These are phyloP conservation scores for Colletotrichum costaricense DNA, from an alignment of 2,329 filamentous ascomycete species.

Conservation along the genomic window DNA sequence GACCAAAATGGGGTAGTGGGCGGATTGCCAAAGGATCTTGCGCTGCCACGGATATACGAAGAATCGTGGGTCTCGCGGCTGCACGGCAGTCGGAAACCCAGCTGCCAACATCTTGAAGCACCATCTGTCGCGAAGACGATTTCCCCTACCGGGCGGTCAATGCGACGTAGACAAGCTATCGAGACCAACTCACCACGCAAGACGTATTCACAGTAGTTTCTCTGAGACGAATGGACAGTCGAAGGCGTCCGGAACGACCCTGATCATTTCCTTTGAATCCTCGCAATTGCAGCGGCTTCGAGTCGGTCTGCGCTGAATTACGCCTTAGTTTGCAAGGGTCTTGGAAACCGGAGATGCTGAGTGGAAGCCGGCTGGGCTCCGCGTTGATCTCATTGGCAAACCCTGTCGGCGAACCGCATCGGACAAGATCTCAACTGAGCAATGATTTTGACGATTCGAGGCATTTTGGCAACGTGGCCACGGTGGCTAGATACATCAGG, in stretches of 20 bases:
- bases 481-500: not conserved
- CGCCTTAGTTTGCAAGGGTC: not conserved
- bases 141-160: constrained; percentile 2
- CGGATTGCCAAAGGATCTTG: constrained; percentile 27
- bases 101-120: constrained; percentile 24
- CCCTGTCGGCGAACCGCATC: not conserved
- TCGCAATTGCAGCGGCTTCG: not conserved
- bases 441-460: constrained; percentile 5
- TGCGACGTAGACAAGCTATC: constrained; percentile 1
- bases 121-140: not conserved
- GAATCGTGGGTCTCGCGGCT: constrained; percentile 20
- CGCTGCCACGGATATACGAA: constrained; percentile 28
- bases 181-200: not conserved
- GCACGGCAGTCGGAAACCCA: constrained; percentile 8
- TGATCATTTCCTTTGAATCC: constrained; percentile 25
- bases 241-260: constrained; percentile 9
- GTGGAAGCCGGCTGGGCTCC: not conserved
- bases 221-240: not conserved
- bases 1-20: constrained; percentile 15
- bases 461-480: not conserved
- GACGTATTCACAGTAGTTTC: not conserved
- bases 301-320: not conserved
- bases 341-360: not conserved
- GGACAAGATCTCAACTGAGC: constrained; percentile 1
- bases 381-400: constrained; percentile 9